Evolutionary conservation across 768 basidiomycete genomes (phyloP).

Genomic region (Exsudoporus frostii): DNA sequence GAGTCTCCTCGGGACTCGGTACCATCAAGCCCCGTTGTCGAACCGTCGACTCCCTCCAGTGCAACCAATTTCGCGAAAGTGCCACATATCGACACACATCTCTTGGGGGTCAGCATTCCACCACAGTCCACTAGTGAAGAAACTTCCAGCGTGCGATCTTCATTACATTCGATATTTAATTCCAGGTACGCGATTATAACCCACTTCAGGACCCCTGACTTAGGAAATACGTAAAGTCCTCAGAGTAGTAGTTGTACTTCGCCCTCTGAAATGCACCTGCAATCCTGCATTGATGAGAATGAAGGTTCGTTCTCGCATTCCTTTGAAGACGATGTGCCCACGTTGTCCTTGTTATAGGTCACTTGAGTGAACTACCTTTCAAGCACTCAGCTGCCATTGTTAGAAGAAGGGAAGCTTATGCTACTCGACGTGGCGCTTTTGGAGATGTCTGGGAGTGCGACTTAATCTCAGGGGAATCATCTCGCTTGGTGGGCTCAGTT

Average conservation of each 20-base stretch:
- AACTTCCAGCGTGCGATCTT: neutral
- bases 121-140: slow-evolving; percentile 1
- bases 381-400: neutral
- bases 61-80: neutral
- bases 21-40: slow-evolving; percentile 5
- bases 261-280: slow-evolving; percentile 5
- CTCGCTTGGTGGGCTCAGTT: slow-evolving; percentile 4
- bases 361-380: slow-evolving; percentile 7
- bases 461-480: slow-evolving; percentile 4
- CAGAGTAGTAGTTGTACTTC: slow-evolving; percentile 16
- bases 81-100: neutral
- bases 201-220: neutral
- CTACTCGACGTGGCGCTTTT: slow-evolving; percentile 12
- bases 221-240: slow-evolving; percentile 1
- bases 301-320: slow-evolving; percentile 5
- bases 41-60: slow-evolving; percentile 9
- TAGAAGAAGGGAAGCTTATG: neutral
- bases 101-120: neutral
- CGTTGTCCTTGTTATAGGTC: neutral
- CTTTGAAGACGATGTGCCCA: neutral
- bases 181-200: slow-evolving; percentile 7
- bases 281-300: neutral
- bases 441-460: slow-evolving; percentile 27
- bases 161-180: slow-evolving; percentile 1
- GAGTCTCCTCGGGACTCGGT: slow-evolving; percentile 7